These are phyloP conservation scores for Glaciozyma martinii DNA, from an alignment of 768 basidiomycete genomes.

Conservation along the genomic window DNA sequence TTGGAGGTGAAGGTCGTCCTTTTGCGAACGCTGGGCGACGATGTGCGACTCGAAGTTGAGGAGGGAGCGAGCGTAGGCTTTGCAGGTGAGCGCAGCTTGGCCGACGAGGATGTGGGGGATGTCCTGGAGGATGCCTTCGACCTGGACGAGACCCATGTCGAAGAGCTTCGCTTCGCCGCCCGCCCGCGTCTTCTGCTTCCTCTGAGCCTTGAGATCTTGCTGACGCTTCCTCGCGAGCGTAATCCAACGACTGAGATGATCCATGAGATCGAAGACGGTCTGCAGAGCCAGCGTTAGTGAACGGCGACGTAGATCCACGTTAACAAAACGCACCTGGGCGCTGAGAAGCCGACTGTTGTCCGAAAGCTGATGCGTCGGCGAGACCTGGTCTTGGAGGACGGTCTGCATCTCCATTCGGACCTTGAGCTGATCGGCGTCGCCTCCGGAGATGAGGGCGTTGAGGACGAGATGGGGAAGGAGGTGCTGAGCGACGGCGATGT, in stretches of 20 bases:
- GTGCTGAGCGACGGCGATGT: constrained; percentile 87
- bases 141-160: constrained; percentile 51
- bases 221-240: constrained; percentile 62
- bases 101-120: constrained; percentile 62
- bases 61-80: constrained; percentile 82
- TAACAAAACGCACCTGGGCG: constrained; percentile 62
- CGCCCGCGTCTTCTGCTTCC: constrained; percentile 42
- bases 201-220: constrained; percentile 49
- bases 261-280: constrained; percentile 89
- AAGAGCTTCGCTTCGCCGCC: neutral
- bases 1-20: constrained; percentile 48
- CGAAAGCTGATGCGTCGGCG: constrained; percentile 50
- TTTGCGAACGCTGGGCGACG: constrained; percentile 43
- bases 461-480: constrained; percentile 85
- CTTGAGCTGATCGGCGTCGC: constrained; percentile 51
- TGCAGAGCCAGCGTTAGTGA: constrained; percentile 37
- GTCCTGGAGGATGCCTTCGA: constrained; percentile 63
- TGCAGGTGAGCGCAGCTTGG: constrained; percentile 85
- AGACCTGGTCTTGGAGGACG: constrained; percentile 80
- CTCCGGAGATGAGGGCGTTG: constrained; percentile 69
- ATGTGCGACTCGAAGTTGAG: constrained; percentile 91
- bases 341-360: constrained; percentile 77
- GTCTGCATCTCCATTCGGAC: constrained; percentile 68
- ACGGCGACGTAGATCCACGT: neutral
- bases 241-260: constrained; percentile 87